These are phyloP conservation scores for Penicillium paneum DNA, from an alignment of 2,329 filamentous ascomycete genomes.

Conservation along the genomic window DNA sequence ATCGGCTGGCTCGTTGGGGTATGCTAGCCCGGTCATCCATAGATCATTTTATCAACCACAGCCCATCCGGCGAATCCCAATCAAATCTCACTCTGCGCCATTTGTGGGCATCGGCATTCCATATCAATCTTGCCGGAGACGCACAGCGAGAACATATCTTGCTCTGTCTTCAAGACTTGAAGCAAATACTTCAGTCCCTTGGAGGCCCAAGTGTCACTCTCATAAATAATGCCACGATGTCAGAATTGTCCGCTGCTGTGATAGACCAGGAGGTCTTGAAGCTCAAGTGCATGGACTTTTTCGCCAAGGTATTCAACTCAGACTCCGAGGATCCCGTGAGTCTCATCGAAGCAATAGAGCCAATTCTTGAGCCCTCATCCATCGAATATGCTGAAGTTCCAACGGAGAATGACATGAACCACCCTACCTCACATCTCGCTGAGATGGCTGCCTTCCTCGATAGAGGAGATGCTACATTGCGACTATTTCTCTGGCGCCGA, in stretches of 20 bases:
- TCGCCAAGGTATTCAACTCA: slow-evolving; percentile 81
- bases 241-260: slow-evolving; percentile 76
- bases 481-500: slow-evolving; percentile 84
- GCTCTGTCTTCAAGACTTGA: slow-evolving; percentile 62
- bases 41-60: slow-evolving; percentile 37
- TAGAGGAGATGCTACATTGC: slow-evolving; percentile 75
- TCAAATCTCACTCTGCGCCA: slow-evolving; percentile 56
- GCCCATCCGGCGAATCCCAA: slow-evolving; percentile 31
- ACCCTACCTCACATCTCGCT: slow-evolving; percentile 54
- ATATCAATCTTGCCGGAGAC: slow-evolving; percentile 56
- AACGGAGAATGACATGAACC: slow-evolving; percentile 35
- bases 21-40: slow-evolving; percentile 56
- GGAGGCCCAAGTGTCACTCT: slow-evolving; percentile 57
- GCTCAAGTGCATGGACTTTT: slow-evolving; percentile 94
- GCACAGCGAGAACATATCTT: slow-evolving; percentile 59
- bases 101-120: slow-evolving; percentile 64
- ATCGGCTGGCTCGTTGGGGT: slow-evolving; percentile 61
- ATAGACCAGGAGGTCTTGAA: slow-evolving; percentile 89
- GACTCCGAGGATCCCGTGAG: slow-evolving; percentile 75
- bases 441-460: slow-evolving; percentile 85
- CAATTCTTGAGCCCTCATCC: slow-evolving; percentile 70
- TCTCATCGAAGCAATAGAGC: slow-evolving; percentile 88
- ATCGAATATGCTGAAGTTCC: slow-evolving; percentile 28
- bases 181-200: slow-evolving; percentile 50
- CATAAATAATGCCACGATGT: slow-evolving; percentile 83